Percentiles rank a stretch among this genome's conserved stretches.
These are phyloP conservation scores for Sparassis latifolia DNA, from an alignment of 1,284 basidiomycete genomes.

Conservation along the genomic window DNA sequence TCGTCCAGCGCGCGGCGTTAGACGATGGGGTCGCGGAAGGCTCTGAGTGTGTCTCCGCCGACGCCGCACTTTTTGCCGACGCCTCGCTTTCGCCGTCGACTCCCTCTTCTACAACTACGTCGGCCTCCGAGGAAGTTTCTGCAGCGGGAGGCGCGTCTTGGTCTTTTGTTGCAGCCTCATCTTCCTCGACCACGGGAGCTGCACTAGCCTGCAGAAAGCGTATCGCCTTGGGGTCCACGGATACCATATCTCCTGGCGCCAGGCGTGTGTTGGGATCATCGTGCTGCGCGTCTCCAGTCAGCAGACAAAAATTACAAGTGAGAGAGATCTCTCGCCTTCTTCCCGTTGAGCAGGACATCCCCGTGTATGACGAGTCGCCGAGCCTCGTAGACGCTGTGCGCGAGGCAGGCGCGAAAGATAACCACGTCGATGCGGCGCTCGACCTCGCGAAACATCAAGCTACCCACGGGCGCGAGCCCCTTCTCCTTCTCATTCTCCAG, in stretches of 20 bases:
- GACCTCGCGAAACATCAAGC: slow-evolving; percentile 90
- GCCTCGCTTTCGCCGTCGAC: neutral
- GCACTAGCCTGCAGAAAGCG: slow-evolving; percentile 56
- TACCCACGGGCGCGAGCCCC: slow-evolving; percentile 74
- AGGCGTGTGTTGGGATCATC: slow-evolving; percentile 85
- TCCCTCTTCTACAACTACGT: neutral
- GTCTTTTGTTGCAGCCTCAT: slow-evolving; percentile 5
- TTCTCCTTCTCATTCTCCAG: slow-evolving; percentile 51
- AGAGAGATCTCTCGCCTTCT: slow-evolving; percentile 49
- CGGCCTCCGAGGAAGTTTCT: slow-evolving; percentile 4
- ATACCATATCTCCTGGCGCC: slow-evolving; percentile 91
- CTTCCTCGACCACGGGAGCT: slow-evolving; percentile 8
- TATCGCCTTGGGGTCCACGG: slow-evolving; percentile 80
- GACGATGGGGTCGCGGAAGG: slow-evolving; percentile 4
- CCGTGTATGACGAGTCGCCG: slow-evolving; percentile 84
- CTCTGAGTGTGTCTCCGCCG: slow-evolving; percentile 4
- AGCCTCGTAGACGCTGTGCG: slow-evolving; percentile 86
- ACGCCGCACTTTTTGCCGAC: neutral
- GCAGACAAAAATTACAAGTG: neutral
- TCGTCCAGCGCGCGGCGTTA: neutral
- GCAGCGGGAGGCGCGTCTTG: slow-evolving; percentile 5
- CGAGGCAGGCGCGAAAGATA: slow-evolving; percentile 90
- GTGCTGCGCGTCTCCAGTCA: slow-evolving; percentile 44
- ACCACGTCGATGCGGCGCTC: slow-evolving; percentile 92
- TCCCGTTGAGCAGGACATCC: slow-evolving; percentile 85